Conservation (phyloP, 768 basidiomycete genomes). For the Ramaria rubella region DNA sequence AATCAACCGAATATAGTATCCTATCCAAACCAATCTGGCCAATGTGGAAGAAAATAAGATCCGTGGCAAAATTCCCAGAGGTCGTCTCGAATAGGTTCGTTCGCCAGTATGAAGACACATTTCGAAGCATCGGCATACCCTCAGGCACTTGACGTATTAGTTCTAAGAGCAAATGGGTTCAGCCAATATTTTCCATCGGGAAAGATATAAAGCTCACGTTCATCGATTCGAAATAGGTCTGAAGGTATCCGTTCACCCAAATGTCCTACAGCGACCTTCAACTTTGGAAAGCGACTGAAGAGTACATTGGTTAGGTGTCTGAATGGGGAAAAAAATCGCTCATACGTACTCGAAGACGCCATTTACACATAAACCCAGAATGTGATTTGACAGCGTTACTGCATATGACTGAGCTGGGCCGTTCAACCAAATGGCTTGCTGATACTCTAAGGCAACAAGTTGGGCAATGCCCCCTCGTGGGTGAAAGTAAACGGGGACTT, state of each 20-base stretch:
- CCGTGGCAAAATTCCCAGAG: slow-evolving; percentile 7
- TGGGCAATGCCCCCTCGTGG: slow-evolving; percentile 1
- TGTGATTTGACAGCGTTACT: slow-evolving; percentile 6
- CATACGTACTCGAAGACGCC: slow-evolving; percentile 7
- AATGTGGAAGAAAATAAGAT: slow-evolving; percentile 1
- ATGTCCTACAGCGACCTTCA: slow-evolving; percentile 6
- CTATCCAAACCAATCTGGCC: slow-evolving; percentile 8
- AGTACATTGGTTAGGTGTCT: not conserved
- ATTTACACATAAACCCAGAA: slow-evolving; percentile 8
- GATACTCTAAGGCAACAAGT: slow-evolving; percentile 5
- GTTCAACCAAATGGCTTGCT: slow-evolving; percentile 1
- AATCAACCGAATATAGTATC: slow-evolving; percentile 10
- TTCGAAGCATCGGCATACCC: slow-evolving; percentile 10
- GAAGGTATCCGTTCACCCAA: slow-evolving; percentile 10
- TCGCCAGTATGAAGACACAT: slow-evolving; percentile 7
- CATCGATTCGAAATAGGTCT: slow-evolving; percentile 9
- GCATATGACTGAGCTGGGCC: slow-evolving; percentile 8
- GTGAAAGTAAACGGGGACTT: slow-evolving; percentile 13
- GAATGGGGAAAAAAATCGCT: not conserved
- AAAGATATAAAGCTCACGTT: slow-evolving; percentile 2
- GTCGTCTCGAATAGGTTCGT: slow-evolving; percentile 10
- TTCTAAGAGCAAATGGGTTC: slow-evolving; percentile 5
- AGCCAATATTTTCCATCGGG: not conserved
- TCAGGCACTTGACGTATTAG: not conserved
- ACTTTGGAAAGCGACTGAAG: slow-evolving; percentile 4